Percentiles rank a stretch among this genome's conserved stretches.
Evolutionary conservation across 345 rosid genomes (phyloP).

Genomic region (Ailanthus altissimus): DNA sequence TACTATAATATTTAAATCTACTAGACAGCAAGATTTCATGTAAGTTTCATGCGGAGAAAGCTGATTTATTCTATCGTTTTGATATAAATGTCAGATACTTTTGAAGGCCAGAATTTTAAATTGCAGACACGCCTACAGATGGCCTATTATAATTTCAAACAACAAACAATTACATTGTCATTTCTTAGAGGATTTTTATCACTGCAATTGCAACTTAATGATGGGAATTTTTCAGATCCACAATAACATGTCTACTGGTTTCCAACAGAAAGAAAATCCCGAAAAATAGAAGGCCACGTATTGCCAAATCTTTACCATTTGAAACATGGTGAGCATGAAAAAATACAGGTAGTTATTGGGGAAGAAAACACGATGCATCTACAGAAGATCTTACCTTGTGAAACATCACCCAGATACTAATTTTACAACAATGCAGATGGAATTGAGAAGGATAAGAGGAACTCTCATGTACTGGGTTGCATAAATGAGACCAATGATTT

Average conservation of each 20-base stretch:
- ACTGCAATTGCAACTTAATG: not conserved
- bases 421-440: constrained; percentile 64
- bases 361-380: not conserved
- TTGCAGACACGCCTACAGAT: not conserved
- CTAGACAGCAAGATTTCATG: not conserved
- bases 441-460: constrained; percentile 67
- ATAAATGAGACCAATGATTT: constrained; percentile 70
- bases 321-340: not conserved
- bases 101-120: not conserved
- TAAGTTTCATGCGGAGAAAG: not conserved
- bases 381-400: constrained; percentile 14
- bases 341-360: not conserved
- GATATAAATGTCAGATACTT: not conserved
- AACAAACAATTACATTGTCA: not conserved
- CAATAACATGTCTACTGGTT: too few relatives aligned
- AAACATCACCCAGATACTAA: constrained; percentile 58
- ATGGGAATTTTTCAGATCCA: not conserved
- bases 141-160: not conserved
- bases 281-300: not conserved
- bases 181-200: not conserved
- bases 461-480: constrained; percentile 76
- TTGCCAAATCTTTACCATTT: not conserved
- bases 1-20: not conserved
- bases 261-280: not conserved
- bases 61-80: not conserved